Evolutionary conservation across 345 rosid species (phyloP), one percentile per base, ranked within the genome.

Genomic region (Carallia pectinifolia): DNA sequence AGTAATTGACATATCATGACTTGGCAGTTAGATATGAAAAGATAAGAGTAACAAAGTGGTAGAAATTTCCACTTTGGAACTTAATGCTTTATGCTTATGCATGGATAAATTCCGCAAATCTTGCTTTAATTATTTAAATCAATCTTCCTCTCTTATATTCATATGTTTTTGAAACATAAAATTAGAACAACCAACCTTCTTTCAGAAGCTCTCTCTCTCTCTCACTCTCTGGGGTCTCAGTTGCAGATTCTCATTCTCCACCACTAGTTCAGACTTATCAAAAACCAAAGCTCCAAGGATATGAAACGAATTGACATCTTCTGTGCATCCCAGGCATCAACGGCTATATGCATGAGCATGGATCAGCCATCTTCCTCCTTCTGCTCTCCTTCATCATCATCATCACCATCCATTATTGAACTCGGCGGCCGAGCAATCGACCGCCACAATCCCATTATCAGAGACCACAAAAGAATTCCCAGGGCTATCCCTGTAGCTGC

Each of bases 241-340:
- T 62, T 8, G 3, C 2, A 48, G 50, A 39, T 82, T 59, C 65
- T 73, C 77, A 78, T 81, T 81, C 77, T 71, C 34, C 71, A 52
- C 71, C 78, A 68, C 76, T 63, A 59, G 18, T 55, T 61, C 75
- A 15, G 54, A 54, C 37, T 61, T 33, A 53, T 69, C 78, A 75
- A 30, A 23, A 70, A 76, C 16, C 64, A 27, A 23, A 56, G 6
- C 60, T 56, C 33, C 7, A 16, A 59, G 76, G 17, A 48, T 17
- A 83, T 85, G 89, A 86, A 67, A 76, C 60, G 81, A 66, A 81
- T 79, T 31, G 88, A 83, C 58, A 79, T 89, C 71, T 91, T 87
- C 76, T 94, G 98, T 77, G 86, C 86, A 19, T 91, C 98, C 47
- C 95, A 87, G 81, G 90, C 95, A 72, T 91, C 97, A 66, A 87